Evolutionary conservation across 2,329 filamentous ascomycete species (phyloP).

Genomic region (Phyllosticta citrichinensis): DNA sequence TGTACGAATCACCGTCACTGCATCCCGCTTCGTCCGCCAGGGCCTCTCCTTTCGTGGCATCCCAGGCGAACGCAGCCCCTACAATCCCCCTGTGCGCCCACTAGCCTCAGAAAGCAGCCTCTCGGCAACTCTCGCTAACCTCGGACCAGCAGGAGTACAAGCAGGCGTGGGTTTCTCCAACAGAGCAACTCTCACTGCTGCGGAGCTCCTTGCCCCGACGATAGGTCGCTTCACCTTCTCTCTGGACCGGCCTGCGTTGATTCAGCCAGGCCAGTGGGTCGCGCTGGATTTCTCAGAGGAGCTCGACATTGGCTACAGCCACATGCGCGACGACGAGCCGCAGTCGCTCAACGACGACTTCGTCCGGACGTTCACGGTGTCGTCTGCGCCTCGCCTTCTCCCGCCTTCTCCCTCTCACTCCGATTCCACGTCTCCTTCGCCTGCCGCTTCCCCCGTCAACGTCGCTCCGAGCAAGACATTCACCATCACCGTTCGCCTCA

Average conservation of each 20-base stretch:
- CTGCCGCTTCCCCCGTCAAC: conserved; percentile 27
- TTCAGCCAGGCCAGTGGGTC: conserved; percentile 65
- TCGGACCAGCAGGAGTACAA: background rate
- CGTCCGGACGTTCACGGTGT: conserved; percentile 73
- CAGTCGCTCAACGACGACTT: conserved; percentile 75
- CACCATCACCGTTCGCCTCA: conserved; percentile 61
- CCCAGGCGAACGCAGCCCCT: conserved; percentile 45
- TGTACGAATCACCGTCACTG: conserved; percentile 54
- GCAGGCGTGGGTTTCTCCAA: conserved; percentile 12
- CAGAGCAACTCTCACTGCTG: conserved; percentile 48
- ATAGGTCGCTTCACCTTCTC: conserved; percentile 57
- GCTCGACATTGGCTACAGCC: conserved; percentile 63
- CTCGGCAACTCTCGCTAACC: conserved; percentile 8
- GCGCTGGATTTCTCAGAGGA: conserved; percentile 63
- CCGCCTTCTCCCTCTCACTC: background rate
- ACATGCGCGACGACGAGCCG: conserved; percentile 78
- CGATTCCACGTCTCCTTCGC: too few relatives aligned
- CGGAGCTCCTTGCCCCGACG: conserved; percentile 52
- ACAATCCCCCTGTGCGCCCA: conserved; percentile 64
- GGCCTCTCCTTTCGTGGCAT: conserved; percentile 60
- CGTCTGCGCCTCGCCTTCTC: conserved; percentile 39
- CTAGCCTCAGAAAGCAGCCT: conserved; percentile 48
- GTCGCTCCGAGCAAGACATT: conserved; percentile 28
- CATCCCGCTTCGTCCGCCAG: conserved; percentile 51
- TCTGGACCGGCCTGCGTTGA: conserved; percentile 34